Base-by-base conservation (phyloP, 305 asterid species). In the Fraxinus angustifolia region DNA sequence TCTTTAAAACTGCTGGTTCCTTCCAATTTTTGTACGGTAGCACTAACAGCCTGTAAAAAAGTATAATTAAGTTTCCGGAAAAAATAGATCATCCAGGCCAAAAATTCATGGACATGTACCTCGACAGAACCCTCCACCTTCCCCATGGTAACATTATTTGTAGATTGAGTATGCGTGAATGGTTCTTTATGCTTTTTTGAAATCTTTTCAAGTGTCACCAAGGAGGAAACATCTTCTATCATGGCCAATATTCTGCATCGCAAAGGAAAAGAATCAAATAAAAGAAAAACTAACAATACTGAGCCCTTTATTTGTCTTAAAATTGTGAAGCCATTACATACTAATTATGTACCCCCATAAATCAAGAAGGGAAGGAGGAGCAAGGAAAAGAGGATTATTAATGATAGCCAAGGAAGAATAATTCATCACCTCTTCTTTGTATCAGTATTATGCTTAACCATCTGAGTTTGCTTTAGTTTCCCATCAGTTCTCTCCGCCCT, bases 121-220 rank as follows among this genome's bases (percentile, higher is more conserved):
- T 90, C 92, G 73, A 90, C 78, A 65, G 92, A 85, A 74, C 90
- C 91, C 86, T 93, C 97, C 71, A 92, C 90, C 85, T 88, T 96
- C 83, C 98, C 98, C 87, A 85, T 38, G 65, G 97, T 91, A 78
- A 96, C 84, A 81, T 84, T 85, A 33, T 82, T 91, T 74, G 92
- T 87, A 14, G 79, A 77, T 72, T 75, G 82, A 23, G 81, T 76
- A 87, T 88, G 88, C 34, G 91, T 90, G 76, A 89, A 88, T 79
- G 94, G 93, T 56, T 83, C 75, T 80, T 77, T 85, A 77, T 85
- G 88, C 84, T 83, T 87, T 79, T 34, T 23, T 79, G 58, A 84
- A 6, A 90, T 78, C 19, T 85, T 76, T 19, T 90, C 89, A 45
- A 91, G 88, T 36, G 93, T 88, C 77, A 92, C 78, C 68, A 85